These are phyloP conservation scores for Knufia petricola DNA, from an alignment of 2,329 filamentous ascomycete genomes.

Conservation along the genomic window DNA sequence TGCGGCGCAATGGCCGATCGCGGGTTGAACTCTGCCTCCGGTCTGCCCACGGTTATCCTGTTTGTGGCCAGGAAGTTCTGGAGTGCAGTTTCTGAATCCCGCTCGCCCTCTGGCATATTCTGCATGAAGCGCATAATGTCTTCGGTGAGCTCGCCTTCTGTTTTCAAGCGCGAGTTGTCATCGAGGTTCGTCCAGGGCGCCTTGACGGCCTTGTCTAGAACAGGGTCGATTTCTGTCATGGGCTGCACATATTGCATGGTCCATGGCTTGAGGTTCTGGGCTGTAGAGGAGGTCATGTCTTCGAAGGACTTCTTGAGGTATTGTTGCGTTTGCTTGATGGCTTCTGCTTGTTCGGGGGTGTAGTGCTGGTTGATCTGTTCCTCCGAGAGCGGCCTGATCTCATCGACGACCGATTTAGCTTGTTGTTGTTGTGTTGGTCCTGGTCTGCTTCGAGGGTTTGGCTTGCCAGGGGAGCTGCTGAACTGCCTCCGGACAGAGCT, in stretches of 20 bases:
- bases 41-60: conserved; percentile 42
- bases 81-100: conserved; percentile 13
- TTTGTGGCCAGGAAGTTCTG: conserved; percentile 27
- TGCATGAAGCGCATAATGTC: conserved; percentile 42
- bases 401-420: conserved; percentile 10
- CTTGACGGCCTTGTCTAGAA: conserved; percentile 61
- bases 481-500: conserved; percentile 42
- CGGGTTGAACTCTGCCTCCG: conserved; percentile 40
- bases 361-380: conserved; percentile 60
- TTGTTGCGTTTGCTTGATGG: conserved; percentile 70
- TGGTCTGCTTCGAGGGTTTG: conserved; percentile 32
- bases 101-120: conserved; percentile 16
- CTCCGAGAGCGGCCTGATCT: conserved; percentile 47
- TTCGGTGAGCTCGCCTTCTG: conserved; percentile 50
- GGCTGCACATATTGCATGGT: conserved; percentile 70
- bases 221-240: conserved; percentile 64
- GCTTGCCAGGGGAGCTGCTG: conserved; percentile 33
- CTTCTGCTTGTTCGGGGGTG: conserved; percentile 68
- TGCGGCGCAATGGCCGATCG: conserved; percentile 43
- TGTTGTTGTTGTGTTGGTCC: conserved; percentile 14
- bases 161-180: conserved; percentile 52
- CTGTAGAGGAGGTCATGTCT: conserved; percentile 58
- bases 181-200: conserved; percentile 42
- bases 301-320: conserved; percentile 54
- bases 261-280: conserved; percentile 61